These are phyloP conservation scores for Backusella tuberculispora DNA, from an alignment of 192 early-diverging fungal genomes.

Conservation along the genomic window DNA sequence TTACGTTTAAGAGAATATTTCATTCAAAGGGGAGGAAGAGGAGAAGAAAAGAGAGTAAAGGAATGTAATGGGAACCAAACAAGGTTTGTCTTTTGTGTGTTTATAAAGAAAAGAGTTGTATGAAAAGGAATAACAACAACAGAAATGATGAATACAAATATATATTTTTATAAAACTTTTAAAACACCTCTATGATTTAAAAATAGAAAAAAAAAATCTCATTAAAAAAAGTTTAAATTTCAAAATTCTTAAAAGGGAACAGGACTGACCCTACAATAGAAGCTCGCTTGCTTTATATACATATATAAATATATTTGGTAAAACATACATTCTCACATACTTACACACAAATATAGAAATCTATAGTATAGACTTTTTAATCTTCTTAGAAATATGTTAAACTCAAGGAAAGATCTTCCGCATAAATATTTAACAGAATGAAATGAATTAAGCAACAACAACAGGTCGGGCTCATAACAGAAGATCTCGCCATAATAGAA, in stretches of 20 bases:
- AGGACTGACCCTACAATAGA: neutral
- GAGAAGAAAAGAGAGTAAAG: neutral
- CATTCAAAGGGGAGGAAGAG: neutral
- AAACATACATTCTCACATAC: too few relatives aligned
- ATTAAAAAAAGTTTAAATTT: conserved; percentile 8
- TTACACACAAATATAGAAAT: too few relatives aligned
- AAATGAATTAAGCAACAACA: neutral
- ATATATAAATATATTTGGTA: too few relatives aligned
- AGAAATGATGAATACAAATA: conserved; percentile 17
- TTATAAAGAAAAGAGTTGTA: conserved; percentile 15
- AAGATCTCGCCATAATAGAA: conserved; percentile 1
- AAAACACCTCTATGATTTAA: neutral
- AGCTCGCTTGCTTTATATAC: neutral
- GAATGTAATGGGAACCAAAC: neutral
- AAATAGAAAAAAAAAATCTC: conserved; percentile 7
- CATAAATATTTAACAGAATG: neutral
- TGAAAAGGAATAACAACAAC: conserved; percentile 12
- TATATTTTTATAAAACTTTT: conserved; percentile 6
- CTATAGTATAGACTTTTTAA: too few relatives aligned
- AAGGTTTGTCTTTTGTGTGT: conserved; percentile 20
- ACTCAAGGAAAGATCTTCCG: neutral
- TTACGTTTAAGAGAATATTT: conserved; percentile 8
- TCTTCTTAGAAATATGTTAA: neutral
- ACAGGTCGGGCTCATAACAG: neutral
- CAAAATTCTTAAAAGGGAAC: neutral